Percentiles rank a stretch among this genome's conserved stretches.
phyloP scores from a whole-genome alignment of 139 green algal genomes.

The Haematococcus sp. region DNA sequence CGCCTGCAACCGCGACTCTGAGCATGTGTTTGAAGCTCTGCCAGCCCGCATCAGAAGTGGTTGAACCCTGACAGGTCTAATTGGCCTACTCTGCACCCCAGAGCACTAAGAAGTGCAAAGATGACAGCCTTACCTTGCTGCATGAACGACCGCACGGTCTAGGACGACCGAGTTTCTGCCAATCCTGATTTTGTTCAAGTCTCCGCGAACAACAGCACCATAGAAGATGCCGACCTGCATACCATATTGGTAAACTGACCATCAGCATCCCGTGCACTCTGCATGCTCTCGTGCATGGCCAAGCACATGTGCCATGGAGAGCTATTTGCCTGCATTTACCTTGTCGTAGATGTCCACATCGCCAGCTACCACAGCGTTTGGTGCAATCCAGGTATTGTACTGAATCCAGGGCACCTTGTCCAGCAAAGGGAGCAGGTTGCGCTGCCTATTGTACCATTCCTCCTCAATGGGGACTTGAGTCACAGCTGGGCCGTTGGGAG shows the following conservation, averaged over 20 bases:
- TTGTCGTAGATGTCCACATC: conserved; percentile 84
- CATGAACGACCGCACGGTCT: conserved; percentile 85
- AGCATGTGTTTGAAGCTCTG: neutral
- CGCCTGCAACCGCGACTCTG: conserved; percentile 12
- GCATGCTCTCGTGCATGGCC: neutral
- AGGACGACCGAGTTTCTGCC: conserved; percentile 67
- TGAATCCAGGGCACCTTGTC: conserved; percentile 62
- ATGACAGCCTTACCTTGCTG: conserved; percentile 58
- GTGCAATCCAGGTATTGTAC: conserved; percentile 74
- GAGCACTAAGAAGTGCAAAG: neutral
- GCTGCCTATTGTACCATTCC: conserved; percentile 74
- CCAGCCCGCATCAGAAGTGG: neutral
- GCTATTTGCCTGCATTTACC: conserved; percentile 34
- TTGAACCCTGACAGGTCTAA: neutral
- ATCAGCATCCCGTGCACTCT: too few species aligned
- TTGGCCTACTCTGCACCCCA: neutral
- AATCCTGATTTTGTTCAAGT: conserved; percentile 85
- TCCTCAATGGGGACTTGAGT: conserved; percentile 49
- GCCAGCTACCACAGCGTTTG: conserved; percentile 79
- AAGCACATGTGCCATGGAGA: conserved; percentile 1
- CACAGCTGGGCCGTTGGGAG: conserved; percentile 37
- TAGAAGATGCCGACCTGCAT: conserved; percentile 80
- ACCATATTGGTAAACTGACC: neutral
- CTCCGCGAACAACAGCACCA: conserved; percentile 78
- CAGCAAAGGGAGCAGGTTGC: conserved; percentile 69